Percentiles rank a stretch among this genome's conserved stretches.
phyloP scores from a whole-genome alignment of 176 grass and related monocot species.

The Cenchrus purpureus region DNA sequence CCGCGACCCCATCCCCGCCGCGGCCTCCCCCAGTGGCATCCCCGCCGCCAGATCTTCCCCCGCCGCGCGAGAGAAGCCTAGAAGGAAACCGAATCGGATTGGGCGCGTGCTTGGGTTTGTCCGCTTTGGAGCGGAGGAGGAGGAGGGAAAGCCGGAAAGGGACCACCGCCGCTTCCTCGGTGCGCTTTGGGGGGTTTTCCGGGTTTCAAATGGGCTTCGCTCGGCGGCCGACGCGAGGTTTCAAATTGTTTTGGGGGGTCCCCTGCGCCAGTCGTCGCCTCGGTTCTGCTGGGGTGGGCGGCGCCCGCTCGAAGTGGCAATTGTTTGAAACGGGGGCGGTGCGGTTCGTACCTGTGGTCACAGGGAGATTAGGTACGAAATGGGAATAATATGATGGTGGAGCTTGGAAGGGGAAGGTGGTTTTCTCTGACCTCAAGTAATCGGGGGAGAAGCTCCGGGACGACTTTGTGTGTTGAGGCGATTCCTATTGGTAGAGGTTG shows the following conservation, averaged over 20 bases:
- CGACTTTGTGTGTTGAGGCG: background rate
- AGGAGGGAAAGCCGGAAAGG: background rate
- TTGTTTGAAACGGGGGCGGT: constrained; percentile 32
- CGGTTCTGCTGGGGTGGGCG: constrained; percentile 28
- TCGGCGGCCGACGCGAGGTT: constrained; percentile 56
- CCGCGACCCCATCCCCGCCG: background rate
- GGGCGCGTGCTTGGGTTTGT: constrained; percentile 33
- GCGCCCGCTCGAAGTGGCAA: constrained; percentile 21
- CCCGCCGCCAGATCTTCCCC: constrained; percentile 29
- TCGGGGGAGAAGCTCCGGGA: background rate
- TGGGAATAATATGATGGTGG: background rate
- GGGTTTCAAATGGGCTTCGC: constrained; percentile 48
- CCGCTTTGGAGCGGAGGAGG: background rate
- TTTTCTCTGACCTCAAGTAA: background rate
- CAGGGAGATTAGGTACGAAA: background rate
- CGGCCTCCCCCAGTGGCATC: constrained; percentile 45
- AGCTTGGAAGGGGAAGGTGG: background rate
- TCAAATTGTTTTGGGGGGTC: constrained; percentile 30
- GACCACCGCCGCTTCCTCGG: constrained; percentile 40
- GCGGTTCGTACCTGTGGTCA: constrained; percentile 4
- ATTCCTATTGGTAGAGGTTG: background rate
- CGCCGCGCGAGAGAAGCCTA: background rate
- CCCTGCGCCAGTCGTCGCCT: background rate
- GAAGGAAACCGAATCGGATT: background rate
- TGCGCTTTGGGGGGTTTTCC: constrained; percentile 23